phyloP scores from a whole-genome alignment of 1,284 basidiomycete genomes.

The Coniferiporia weirii region DNA sequence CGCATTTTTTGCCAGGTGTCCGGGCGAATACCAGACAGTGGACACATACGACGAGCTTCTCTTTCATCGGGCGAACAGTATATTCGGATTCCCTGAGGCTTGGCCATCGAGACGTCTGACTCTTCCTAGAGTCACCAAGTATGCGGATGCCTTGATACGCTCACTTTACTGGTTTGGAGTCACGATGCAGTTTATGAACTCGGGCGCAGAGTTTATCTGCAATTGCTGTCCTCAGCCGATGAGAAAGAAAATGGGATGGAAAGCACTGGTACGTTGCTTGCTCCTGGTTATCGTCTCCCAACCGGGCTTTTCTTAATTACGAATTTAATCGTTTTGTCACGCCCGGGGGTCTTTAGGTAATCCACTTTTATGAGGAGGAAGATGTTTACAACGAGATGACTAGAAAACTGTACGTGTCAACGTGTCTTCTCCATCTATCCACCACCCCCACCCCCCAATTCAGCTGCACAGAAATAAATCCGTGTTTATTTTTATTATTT shows the following conservation, averaged over 20 bases:
- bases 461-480: too few relatives aligned
- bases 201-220: neutral
- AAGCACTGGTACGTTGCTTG: neutral
- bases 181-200: neutral
- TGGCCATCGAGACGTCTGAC: neutral
- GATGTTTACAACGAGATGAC: too few relatives aligned
- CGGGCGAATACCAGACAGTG: neutral
- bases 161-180: neutral
- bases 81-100: neutral
- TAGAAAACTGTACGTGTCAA: too few relatives aligned
- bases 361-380: neutral
- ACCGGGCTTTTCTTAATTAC: too few relatives aligned
- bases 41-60: neutral
- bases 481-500: too few relatives aligned
- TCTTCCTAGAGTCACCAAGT: neutral
- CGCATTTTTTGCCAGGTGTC: neutral
- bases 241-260: neutral
- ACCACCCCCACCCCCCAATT: too few relatives aligned
- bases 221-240: neutral
- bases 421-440: too few relatives aligned
- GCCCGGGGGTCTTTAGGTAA: neutral
- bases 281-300: too few relatives aligned
- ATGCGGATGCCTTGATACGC: neutral
- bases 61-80: neutral
- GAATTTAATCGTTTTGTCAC: neutral